Base-by-base conservation (phyloP, 148 eudicot species). In the Dianthus caryophyllus region DNA sequence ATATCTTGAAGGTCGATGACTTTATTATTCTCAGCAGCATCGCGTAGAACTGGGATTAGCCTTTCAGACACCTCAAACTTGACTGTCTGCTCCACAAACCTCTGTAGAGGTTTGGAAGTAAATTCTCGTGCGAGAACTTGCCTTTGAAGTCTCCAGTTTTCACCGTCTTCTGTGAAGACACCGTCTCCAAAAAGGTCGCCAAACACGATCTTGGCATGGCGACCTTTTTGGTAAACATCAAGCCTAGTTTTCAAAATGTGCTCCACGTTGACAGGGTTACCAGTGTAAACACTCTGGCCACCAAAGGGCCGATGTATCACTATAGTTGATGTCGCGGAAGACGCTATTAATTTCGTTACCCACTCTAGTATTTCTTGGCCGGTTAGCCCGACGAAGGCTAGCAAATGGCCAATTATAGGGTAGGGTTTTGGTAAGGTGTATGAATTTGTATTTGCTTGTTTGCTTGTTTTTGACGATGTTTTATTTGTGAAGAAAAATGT, bases 141-240 rank as follows among this genome's bases (percentile, higher is more conserved):
- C 2, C 88, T 75, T 58, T 84, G 85, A 61, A 59, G 74, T 67
- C 79, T 84, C 88, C 88, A 84, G 6, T 33, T 64, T 0, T 81
- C 76, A 5, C 83, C 85, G 11, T 84, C 81, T 4, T 27, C 68
- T 16, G 72, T 75, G 44, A 84, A 79, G 1, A 81, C 75, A 56
- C 81, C 79, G 22, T 81, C 56, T 1, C 88, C 85, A 9, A 84
- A 65, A 1, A 84, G 65, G 26, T 84, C 88, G 0, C 41, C 17
- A 0, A 74, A 48, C 16, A 51, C 44, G 1, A 16, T 9, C 1
- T 38, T 56, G 15, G 36, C 25, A 1, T 14, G 33, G 0, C 62
- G 47, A 22, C 88, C 85, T 63, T 81, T 81, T 1, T 54, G 66
- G 72, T 84, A 71, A 7, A 29, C 33, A 6, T 43, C 30, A 30